These are phyloP conservation scores for Fusarium coffeatum DNA, from an alignment of 2,329 filamentous ascomycete species.

Conservation along the genomic window DNA sequence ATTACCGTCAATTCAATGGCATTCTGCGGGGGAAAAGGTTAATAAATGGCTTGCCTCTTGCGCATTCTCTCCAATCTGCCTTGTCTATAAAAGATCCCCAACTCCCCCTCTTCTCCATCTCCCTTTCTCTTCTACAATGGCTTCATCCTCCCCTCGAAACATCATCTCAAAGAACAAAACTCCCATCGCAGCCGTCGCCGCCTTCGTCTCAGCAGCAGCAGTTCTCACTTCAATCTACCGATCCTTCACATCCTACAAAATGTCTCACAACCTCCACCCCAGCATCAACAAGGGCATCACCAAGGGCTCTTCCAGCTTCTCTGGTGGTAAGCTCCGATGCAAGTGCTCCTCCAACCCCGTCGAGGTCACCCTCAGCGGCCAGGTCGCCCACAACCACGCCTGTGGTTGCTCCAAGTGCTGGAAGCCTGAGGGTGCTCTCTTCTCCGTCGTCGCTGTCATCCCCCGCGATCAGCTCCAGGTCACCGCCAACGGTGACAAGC, in stretches of 20 bases:
- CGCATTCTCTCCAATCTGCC: neutral
- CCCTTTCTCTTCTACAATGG: conserved; percentile 16
- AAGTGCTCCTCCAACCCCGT: conserved; percentile 67
- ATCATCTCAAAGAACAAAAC: conserved; percentile 35
- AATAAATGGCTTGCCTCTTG: conserved; percentile 17
- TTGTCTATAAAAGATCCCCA: conserved; percentile 21
- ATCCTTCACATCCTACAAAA: conserved; percentile 24
- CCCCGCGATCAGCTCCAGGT: conserved; percentile 66
- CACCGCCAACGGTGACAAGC: conserved; percentile 68
- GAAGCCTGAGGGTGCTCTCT: conserved; percentile 73
- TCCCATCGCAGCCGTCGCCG: conserved; percentile 37
- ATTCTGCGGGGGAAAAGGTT: conserved; percentile 20
- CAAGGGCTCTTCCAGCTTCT: conserved; percentile 65
- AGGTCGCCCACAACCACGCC: conserved; percentile 76
- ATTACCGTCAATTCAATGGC: conserved; percentile 14
- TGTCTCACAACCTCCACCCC: conserved; percentile 64
- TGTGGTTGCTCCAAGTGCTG: conserved; percentile 80
- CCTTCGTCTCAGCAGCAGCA: conserved; percentile 40
- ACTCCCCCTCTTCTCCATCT: neutral
- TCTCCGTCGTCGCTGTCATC: conserved; percentile 72
- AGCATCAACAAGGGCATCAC: conserved; percentile 70
- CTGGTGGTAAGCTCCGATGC: conserved; percentile 72
- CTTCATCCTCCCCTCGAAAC: conserved; percentile 29
- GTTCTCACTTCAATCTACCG: conserved; percentile 38
- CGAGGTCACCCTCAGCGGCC: conserved; percentile 66